Evolutionary conservation across 1,139 yeast species (phyloP).

Genomic region (Debaryomyces subglobosus): DNA sequence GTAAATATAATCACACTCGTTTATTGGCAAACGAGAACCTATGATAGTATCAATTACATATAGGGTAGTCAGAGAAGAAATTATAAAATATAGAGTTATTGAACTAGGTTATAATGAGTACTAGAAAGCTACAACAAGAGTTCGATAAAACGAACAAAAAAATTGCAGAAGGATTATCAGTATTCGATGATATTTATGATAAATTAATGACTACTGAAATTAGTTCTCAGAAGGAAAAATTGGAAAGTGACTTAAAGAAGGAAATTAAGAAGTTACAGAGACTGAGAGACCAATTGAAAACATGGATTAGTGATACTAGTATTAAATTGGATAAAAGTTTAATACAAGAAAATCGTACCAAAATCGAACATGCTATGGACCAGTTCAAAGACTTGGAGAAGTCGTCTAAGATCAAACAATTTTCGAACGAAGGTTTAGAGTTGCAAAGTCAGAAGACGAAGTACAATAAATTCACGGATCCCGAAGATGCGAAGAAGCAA

Average conservation of each 20-base stretch:
- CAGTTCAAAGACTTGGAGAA: constrained; percentile 94
- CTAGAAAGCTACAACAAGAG: constrained; percentile 63
- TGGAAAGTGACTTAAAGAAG: constrained; percentile 90
- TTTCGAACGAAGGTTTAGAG: constrained; percentile 90
- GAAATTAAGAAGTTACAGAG: constrained; percentile 95
- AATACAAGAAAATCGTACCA: constrained; percentile 76
- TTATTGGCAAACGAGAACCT: constrained; percentile 3
- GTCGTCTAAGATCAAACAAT: constrained; percentile 93
- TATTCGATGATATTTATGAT: constrained; percentile 85
- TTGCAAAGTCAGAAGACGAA: constrained; percentile 52
- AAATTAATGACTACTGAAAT: constrained; percentile 82
- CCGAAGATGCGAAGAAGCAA: constrained; percentile 73
- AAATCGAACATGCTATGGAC: constrained; percentile 95
- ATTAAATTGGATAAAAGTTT: constrained; percentile 82
- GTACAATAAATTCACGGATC: constrained; percentile 54
- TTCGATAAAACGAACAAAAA: constrained; percentile 95
- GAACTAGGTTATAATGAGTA: constrained; percentile 33
- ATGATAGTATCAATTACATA: constrained; percentile 28
- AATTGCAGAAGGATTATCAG: constrained; percentile 88
- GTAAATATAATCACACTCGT: constrained; percentile 3
- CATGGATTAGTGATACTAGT: constrained; percentile 92
- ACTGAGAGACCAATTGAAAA: constrained; percentile 92
- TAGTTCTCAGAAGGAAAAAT: constrained; percentile 89
- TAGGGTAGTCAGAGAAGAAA: constrained; percentile 31
- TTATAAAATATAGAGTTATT: constrained; percentile 6